These are phyloP conservation scores for Juglanconis sp. DNA, from an alignment of 2,329 filamentous ascomycete species.

Conservation along the genomic window DNA sequence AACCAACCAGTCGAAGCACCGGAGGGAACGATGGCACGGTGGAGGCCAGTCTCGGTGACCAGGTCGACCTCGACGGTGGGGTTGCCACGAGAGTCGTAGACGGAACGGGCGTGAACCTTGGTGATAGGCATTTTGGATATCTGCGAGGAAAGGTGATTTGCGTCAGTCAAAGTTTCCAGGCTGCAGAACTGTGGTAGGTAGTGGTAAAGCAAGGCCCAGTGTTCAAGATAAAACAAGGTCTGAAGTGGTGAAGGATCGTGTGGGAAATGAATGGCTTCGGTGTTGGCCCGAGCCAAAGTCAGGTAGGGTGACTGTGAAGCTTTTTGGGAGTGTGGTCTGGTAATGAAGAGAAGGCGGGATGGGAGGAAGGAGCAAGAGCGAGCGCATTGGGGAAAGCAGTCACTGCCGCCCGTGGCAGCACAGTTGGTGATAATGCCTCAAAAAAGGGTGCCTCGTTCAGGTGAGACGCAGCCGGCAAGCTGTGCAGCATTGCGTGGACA, in stretches of 20 bases:
- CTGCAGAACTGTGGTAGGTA: background rate
- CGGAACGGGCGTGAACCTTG: constrained; percentile 87
- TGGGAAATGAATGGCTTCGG: too few relatives aligned
- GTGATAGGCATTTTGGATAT: constrained; percentile 75
- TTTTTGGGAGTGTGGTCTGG: too few relatives aligned
- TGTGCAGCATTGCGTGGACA: background rate
- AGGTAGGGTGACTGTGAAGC: too few relatives aligned
- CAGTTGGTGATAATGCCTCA: constrained; percentile 17
- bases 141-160: background rate
- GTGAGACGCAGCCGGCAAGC: background rate
- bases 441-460: background rate
- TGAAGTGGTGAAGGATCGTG: too few relatives aligned
- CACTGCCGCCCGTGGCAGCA: background rate
- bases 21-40: constrained; percentile 96
- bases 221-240: background rate
- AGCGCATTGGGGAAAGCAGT: background rate
- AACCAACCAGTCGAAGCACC: constrained; percentile 87
- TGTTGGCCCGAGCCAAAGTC: too few relatives aligned
- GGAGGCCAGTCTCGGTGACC: constrained; percentile 91
- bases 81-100: constrained; percentile 99
- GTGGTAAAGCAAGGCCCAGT: background rate
- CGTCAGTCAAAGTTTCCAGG: background rate
- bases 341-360: background rate
- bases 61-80: constrained; percentile 98
- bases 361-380: background rate